Conservation (phyloP, 441 rosid genomes). For the Sinapis alba region DNA sequence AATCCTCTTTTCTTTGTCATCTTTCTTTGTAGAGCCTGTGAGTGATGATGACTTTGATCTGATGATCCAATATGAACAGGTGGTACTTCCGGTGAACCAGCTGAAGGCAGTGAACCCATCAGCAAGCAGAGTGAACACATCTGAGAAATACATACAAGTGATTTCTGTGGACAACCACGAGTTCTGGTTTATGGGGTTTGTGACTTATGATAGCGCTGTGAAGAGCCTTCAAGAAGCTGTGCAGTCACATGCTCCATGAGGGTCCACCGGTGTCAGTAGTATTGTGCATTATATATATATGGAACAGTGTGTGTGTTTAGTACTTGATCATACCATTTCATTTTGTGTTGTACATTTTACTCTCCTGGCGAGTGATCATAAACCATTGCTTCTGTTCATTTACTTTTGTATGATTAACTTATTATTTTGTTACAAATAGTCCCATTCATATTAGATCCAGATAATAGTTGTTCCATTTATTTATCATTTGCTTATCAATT, state of each 20-base stretch:
- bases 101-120: slow-evolving; percentile 80
- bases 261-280: slow-evolving; percentile 3
- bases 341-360: slow-evolving; percentile 24
- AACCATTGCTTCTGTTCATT: slow-evolving; percentile 24
- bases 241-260: slow-evolving; percentile 36
- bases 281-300: slow-evolving; percentile 22
- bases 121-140: slow-evolving; percentile 61
- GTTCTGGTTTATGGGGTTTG: slow-evolving; percentile 98
- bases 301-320: slow-evolving; percentile 12
- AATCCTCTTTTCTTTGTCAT: not conserved
- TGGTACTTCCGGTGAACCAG: slow-evolving; percentile 71
- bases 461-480: not conserved
- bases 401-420: not conserved
- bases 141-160: slow-evolving; percentile 84
- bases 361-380: slow-evolving; percentile 4
- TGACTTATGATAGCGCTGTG: slow-evolving; percentile 78
- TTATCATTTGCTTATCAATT: not conserved
- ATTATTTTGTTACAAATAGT: not conserved
- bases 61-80: slow-evolving; percentile 47
- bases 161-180: slow-evolving; percentile 87
- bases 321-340: slow-evolving; percentile 9
- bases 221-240: slow-evolving; percentile 70
- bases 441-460: not conserved
- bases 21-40: not conserved
- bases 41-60: slow-evolving; percentile 8